Base-by-base conservation (phyloP, 345 rosid genomes). In the Populus pruinosa region DNA sequence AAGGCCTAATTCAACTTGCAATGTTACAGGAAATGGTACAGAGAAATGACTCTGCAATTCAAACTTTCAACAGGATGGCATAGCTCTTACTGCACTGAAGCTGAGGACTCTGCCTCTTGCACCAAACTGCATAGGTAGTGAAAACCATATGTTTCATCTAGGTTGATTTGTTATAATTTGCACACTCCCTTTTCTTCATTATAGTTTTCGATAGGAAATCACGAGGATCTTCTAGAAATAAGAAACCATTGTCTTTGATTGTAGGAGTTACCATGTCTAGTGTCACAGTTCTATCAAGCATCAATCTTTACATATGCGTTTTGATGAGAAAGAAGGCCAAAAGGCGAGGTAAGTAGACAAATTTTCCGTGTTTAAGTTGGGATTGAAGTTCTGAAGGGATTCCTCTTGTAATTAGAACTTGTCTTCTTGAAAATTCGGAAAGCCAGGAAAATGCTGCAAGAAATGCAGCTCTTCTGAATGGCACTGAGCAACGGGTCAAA, bases 1-100 rank as follows among this genome's bases (percentile, higher is more conserved):
- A 74, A 88, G 91, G 90, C 88, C 91, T 0, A 33, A 82, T 70
- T 86, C 94, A 23, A 67, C 86, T 78, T 92, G 86, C 74, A 76
- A 20, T 11, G 38, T 14, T 6, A 41, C 75, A 20, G 44, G 25
- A 68, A 33, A 33, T 4, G 83, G 86, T 36, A 74, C 49, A 79
- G 77, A 73, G 44, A 86, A 82, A 71, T 91, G 96, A 84, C 62
- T 86, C 59, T 90, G 96, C 77, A 76, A 74, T 63, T 65, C 74
- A 72, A 80, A 69, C 70, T 88, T 79, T 62, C 75, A 8, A 67
- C 90, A 93, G 97, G 79, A 87, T 87, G 77, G 81, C 64, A 64
- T 63, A 10, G 79, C 12, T n/a, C 23, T 90, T 38, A 84, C 62
- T 92, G 91, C 67, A 83, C 83, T 39, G 73, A 63, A 80, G 92